Conservation (phyloP, 176 grass and related monocot genomes). For the Olyra latifolia region DNA sequence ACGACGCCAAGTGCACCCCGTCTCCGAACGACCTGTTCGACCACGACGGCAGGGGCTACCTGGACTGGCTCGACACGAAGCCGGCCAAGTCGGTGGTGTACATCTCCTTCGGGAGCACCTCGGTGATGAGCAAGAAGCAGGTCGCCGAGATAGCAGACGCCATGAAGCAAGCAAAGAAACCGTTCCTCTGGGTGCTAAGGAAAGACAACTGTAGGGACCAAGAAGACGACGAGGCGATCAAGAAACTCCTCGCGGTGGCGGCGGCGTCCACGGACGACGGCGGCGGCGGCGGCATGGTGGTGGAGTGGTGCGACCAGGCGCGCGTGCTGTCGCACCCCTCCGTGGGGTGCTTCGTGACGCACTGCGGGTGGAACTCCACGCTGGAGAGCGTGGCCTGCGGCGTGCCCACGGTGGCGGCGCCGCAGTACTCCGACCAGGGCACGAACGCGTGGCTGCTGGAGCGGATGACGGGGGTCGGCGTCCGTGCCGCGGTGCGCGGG, state of each 20-base stretch:
- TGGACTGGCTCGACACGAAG: constrained; percentile 55
- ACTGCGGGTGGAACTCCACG: constrained; percentile 54
- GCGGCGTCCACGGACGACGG: not conserved
- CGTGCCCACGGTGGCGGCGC: constrained; percentile 53
- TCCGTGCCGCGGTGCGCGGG: constrained; percentile 36
- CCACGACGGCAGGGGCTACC: constrained; percentile 31
- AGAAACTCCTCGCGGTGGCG: not conserved
- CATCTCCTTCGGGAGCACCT: constrained; percentile 81
- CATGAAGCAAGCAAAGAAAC: constrained; percentile 25
- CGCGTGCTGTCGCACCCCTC: constrained; percentile 63
- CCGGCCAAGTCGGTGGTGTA: constrained; percentile 63
- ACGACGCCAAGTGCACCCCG: not conserved
- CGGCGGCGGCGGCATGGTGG: constrained; percentile 37
- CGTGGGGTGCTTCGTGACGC: constrained; percentile 63
- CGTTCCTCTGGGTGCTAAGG: constrained; percentile 73
- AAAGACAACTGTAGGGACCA: constrained; percentile 50
- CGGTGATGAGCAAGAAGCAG: constrained; percentile 52
- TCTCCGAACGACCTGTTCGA: constrained; percentile 53
- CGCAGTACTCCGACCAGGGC: constrained; percentile 72
- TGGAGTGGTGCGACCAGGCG: constrained; percentile 81
- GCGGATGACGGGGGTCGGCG: constrained; percentile 46
- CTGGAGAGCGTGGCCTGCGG: constrained; percentile 46
- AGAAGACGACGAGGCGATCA: not conserved
- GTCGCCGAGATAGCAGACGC: constrained; percentile 44
- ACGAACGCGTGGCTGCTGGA: constrained; percentile 69